A percentile compares a stretch with the other conserved stretches of the same genome.
Conservation (phyloP, 345 rosid genomes). For the Aethionema arabicum region DNA sequence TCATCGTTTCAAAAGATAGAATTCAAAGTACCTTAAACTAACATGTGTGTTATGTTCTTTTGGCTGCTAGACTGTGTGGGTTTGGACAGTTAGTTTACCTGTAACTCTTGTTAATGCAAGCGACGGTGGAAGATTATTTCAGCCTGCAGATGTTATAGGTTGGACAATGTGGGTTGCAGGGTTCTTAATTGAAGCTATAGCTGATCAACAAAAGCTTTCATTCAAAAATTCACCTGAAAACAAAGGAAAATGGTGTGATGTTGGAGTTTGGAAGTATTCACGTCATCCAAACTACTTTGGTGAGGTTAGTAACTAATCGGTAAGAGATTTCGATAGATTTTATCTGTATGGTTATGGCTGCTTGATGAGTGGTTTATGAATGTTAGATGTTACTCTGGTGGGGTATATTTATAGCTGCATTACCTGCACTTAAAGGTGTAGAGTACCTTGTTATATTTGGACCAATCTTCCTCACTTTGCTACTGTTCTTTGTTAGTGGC, state of each 20-base stretch:
- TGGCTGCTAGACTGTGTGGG: conserved; percentile 79
- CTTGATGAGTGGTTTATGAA: conserved; percentile 2
- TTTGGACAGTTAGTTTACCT: conserved; percentile 92
- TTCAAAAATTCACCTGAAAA: conserved; percentile 80
- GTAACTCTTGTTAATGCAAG: conserved; percentile 86
- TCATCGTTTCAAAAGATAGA: conserved; percentile 8
- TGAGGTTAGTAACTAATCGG: conserved; percentile 63
- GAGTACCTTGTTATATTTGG: conserved; percentile 86
- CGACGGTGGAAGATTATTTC: conserved; percentile 57
- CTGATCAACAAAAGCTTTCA: conserved; percentile 83
- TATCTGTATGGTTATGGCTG: neutral
- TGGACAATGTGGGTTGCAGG: conserved; percentile 86
- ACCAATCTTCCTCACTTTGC: conserved; percentile 75
- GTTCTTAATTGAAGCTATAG: conserved; percentile 56
- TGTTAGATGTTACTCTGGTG: conserved; percentile 84
- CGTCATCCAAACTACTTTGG: conserved; percentile 97
- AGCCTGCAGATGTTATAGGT: conserved; percentile 70
- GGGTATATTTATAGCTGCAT: conserved; percentile 78
- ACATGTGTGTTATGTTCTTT: conserved; percentile 4
- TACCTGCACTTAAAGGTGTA: conserved; percentile 68
- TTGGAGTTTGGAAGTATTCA: conserved; percentile 79
- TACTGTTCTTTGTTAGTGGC: conserved; percentile 88
- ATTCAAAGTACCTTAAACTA: neutral
- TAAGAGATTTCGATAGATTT: neutral
- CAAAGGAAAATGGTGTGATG: conserved; percentile 80